phyloP scores from a whole-genome alignment of 305 asterid genomes.

The Fraxinus albicans region DNA sequence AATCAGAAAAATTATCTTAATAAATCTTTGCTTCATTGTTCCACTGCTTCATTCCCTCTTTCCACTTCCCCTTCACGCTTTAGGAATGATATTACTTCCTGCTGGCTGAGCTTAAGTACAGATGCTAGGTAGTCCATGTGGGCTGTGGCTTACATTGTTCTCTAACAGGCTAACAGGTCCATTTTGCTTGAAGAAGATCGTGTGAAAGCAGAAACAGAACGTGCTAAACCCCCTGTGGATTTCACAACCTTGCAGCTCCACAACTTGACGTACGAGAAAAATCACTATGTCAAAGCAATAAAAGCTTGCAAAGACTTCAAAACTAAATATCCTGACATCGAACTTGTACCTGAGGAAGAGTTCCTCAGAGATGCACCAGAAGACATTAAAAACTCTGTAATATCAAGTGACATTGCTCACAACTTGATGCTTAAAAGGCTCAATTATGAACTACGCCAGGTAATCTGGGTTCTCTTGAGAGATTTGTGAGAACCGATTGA shows the following conservation, averaged over 20 bases:
- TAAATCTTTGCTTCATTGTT: neutral
- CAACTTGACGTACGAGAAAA: constrained; percentile 48
- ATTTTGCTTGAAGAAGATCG: constrained; percentile 95
- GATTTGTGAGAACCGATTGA: neutral
- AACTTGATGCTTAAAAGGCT: constrained; percentile 95
- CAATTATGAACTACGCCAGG: constrained; percentile 91
- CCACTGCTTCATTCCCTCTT: neutral
- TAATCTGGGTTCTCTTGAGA: constrained; percentile 12
- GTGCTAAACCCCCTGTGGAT: constrained; percentile 90
- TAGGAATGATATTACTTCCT: neutral
- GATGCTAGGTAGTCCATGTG: constrained; percentile 1
- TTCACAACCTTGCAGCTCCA: constrained; percentile 91
- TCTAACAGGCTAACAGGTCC: constrained; percentile 80
- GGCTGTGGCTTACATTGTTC: neutral
- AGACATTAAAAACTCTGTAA: constrained; percentile 61
- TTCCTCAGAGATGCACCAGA: constrained; percentile 78
- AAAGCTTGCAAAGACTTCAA: constrained; percentile 22
- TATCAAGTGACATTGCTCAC: constrained; percentile 67
- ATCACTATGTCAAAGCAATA: constrained; percentile 38
- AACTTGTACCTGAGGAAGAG: constrained; percentile 91
- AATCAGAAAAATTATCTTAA: neutral
- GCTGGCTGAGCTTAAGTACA: neutral
- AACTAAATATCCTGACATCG: constrained; percentile 53
- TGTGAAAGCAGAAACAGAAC: constrained; percentile 82
- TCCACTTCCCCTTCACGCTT: neutral